A percentile compares a stretch with the other conserved stretches of the same genome.
phyloP scores from a whole-genome alignment of 75 land plant genomes.

The Ceratopteris richardii region DNA sequence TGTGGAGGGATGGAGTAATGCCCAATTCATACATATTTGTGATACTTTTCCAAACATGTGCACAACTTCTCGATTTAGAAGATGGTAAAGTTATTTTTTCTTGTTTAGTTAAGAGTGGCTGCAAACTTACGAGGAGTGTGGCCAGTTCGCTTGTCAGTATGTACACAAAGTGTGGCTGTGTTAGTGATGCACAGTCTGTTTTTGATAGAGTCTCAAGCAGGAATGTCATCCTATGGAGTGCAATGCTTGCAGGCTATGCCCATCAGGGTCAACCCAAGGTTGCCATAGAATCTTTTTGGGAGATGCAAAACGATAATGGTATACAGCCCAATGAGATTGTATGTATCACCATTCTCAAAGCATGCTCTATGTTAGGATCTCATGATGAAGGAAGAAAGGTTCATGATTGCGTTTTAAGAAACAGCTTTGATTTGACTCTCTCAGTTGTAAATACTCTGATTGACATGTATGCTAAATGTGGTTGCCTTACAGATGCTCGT shows the following conservation, averaged over 20 bases:
- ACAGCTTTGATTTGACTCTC: constrained; percentile 28
- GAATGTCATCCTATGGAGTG: constrained; percentile 61
- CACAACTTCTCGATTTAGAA: constrained; percentile 3
- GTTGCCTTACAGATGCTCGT: constrained; percentile 29
- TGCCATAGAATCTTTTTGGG: constrained; percentile 15
- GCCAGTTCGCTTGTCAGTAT: constrained; percentile 48
- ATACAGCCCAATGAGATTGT: constrained; percentile 12
- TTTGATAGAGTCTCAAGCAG: constrained; percentile 34
- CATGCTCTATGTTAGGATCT: constrained; percentile 18
- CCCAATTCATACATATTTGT: no score
- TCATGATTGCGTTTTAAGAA: constrained; percentile 38
- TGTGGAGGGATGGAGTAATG: no score
- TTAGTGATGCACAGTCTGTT: constrained; percentile 29
- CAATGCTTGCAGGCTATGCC: constrained; percentile 50
- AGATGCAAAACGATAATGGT: constrained; percentile 13
- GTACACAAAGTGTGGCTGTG: constrained; percentile 46
- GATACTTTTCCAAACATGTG: no score
- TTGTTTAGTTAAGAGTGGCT: constrained; percentile 18
- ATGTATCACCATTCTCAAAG: constrained; percentile 11
- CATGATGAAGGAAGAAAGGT: constrained; percentile 28
- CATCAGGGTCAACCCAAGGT: constrained; percentile 23
- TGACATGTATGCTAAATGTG: constrained; percentile 70
- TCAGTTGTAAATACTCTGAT: constrained; percentile 58
- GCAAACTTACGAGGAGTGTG: constrained; percentile 32
- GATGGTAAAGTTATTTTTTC: constrained; percentile 39